phyloP scores from a whole-genome alignment of 2,329 filamentous ascomycete genomes.

The Trichoderma harzianum region DNA sequence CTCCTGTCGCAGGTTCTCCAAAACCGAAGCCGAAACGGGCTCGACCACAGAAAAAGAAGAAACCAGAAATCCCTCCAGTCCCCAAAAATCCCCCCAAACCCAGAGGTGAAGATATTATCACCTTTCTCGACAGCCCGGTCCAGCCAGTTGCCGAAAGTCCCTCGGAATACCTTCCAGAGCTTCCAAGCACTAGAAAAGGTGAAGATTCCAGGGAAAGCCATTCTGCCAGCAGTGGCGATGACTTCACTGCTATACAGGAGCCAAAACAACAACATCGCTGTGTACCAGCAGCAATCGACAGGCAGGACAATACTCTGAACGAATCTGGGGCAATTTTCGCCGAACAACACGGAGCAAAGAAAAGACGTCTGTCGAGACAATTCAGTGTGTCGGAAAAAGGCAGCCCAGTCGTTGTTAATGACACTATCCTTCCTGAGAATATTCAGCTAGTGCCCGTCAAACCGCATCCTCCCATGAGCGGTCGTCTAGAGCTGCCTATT shows the following conservation, averaged over 20 bases:
- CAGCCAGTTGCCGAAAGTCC: not conserved
- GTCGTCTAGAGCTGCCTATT: not conserved
- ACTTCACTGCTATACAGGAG: not conserved
- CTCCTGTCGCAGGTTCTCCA: not conserved
- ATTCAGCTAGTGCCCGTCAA: too few species aligned
- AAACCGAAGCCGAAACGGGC: not conserved
- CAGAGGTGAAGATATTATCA: too few species aligned
- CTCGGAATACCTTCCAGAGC: not conserved
- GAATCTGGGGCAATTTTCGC: not conserved
- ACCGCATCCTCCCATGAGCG: not conserved
- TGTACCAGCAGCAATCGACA: too few species aligned
- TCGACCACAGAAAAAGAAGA: not conserved
- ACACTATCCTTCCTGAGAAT: not conserved
- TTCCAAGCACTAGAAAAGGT: not conserved
- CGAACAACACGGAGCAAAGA: not conserved
- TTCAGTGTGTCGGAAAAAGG: slow-evolving; percentile 28
- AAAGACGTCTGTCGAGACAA: not conserved
- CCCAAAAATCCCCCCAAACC: not conserved
- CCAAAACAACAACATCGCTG: not conserved
- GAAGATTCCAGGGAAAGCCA: not conserved
- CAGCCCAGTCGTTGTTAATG: slow-evolving; percentile 22
- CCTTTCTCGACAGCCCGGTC: not conserved
- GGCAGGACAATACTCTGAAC: not conserved
- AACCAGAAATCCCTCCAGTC: slow-evolving; percentile 10
- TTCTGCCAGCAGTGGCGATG: not conserved